phyloP scores from a whole-genome alignment of 768 basidiomycete species.

The Russula brevipes region DNA sequence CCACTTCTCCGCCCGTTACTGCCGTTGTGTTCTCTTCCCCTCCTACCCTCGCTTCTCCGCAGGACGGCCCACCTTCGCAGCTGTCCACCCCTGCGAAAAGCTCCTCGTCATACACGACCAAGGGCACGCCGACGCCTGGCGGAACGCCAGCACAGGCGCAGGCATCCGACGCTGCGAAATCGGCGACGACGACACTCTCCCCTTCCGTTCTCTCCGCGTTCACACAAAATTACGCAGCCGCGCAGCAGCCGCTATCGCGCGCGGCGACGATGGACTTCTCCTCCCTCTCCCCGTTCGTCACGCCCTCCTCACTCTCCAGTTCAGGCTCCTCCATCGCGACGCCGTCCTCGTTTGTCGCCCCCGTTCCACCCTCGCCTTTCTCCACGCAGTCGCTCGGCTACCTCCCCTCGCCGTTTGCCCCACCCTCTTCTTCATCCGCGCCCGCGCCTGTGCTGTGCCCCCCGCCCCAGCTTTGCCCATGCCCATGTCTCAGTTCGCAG shows the following conservation, averaged over 20 bases:
- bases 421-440: not conserved
- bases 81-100: not conserved
- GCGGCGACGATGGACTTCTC: conserved; percentile 17
- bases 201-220: conserved; percentile 19
- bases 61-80: not conserved
- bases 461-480: not conserved
- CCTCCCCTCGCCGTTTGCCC: conserved; percentile 19
- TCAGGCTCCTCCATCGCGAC: conserved; percentile 6
- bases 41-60: not conserved
- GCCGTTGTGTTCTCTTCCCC: not conserved
- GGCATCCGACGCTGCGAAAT: not conserved
- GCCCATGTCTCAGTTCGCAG: conserved; percentile 8
- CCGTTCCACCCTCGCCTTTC: conserved; percentile 6
- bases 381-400: conserved; percentile 10
- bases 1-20: not conserved
- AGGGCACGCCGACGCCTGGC: not conserved
- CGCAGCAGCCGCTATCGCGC: conserved; percentile 12
- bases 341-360: conserved; percentile 15
- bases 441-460: not conserved
- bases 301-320: conserved; percentile 3
- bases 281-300: conserved; percentile 17
- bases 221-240: not conserved
- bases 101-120: not conserved
- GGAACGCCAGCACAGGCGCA: not conserved
- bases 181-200: not conserved